A percentile compares a stretch with the other conserved stretches of the same genome.
Conservation (phyloP, 2,329 filamentous ascomycete genomes). For the Helicocarpus griseus region DNA sequence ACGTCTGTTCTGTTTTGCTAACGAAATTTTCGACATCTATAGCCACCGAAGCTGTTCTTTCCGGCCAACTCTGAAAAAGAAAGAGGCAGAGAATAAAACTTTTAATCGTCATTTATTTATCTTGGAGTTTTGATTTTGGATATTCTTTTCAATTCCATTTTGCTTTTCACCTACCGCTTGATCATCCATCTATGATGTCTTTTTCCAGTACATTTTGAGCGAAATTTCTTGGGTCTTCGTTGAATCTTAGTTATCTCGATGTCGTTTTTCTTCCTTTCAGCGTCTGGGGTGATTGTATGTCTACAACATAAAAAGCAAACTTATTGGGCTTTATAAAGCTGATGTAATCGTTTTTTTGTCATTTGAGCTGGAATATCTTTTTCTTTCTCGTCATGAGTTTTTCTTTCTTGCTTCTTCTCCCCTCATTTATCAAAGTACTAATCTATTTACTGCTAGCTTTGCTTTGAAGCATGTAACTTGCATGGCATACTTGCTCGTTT, state of each 20-base stretch:
- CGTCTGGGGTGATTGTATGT: neutral
- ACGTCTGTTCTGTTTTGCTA: constrained; percentile 12
- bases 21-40: constrained; percentile 16
- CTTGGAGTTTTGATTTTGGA: neutral
- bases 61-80: constrained; percentile 55
- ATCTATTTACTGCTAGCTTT: too few species aligned
- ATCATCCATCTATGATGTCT: neutral
- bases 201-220: neutral
- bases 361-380: neutral
- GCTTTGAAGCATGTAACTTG: too few species aligned
- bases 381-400: neutral
- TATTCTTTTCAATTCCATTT: too few species aligned
- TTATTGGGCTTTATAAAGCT: neutral
- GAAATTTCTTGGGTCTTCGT: neutral
- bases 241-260: neutral
- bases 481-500: too few species aligned
- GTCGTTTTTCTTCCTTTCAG: neutral
- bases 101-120: neutral
- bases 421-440: neutral
- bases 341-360: constrained; percentile 3
- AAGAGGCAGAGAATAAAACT: neutral
- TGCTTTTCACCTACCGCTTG: neutral
- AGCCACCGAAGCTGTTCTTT: constrained; percentile 71
- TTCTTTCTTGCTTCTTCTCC: neutral
- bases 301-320: neutral